phyloP scores from a whole-genome alignment of 768 basidiomycete genomes.

The Pilatotrama ljubarskyi region DNA sequence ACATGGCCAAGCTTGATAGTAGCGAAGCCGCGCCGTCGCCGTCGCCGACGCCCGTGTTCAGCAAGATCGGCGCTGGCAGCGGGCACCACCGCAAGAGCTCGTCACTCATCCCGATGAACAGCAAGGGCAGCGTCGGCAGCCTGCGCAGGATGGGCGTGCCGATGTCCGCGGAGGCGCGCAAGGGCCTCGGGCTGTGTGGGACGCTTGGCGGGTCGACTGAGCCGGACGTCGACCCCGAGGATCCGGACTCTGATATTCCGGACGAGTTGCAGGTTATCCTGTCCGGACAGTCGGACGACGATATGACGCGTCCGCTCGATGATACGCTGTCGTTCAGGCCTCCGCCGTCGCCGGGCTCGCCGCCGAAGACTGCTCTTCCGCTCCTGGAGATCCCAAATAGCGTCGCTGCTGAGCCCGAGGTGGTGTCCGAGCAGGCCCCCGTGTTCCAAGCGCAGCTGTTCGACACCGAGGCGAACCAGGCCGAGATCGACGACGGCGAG shows the following conservation, averaged over 20 bases:
- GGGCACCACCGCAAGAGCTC: conserved; percentile 29
- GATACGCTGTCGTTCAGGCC: conserved; percentile 40
- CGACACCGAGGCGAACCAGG: conserved; percentile 41
- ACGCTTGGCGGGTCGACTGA: conserved; percentile 63
- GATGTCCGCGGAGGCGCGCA: conserved; percentile 52
- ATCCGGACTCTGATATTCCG: conserved; percentile 81
- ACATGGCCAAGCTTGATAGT: conserved; percentile 21
- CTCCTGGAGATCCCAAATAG: conserved; percentile 14
- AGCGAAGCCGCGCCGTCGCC: conserved; percentile 24
- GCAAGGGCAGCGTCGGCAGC: conserved; percentile 24
- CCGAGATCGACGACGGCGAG: conserved; percentile 46
- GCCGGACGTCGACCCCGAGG: conserved; percentile 50
- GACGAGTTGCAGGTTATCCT: conserved; percentile 71
- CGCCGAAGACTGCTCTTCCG: conserved; percentile 44
- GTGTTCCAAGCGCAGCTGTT: conserved; percentile 46
- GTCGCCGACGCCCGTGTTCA: conserved; percentile 39
- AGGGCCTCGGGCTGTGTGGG: conserved; percentile 61
- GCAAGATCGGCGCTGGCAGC: conserved; percentile 19
- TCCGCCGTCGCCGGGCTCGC: conserved; percentile 42
- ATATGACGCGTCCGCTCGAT: conserved; percentile 29
- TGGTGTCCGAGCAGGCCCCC: conserved; percentile 31
- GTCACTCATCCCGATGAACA: conserved; percentile 22
- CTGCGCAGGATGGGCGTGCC: conserved; percentile 33
- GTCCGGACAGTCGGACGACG: conserved; percentile 40
- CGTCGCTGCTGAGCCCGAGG: conserved; percentile 16